Percentiles rank a stretch among this genome's conserved stretches.
Conservation (phyloP, 2,329 filamentous ascomycete species). For the Pseudocercospora cruenta region DNA sequence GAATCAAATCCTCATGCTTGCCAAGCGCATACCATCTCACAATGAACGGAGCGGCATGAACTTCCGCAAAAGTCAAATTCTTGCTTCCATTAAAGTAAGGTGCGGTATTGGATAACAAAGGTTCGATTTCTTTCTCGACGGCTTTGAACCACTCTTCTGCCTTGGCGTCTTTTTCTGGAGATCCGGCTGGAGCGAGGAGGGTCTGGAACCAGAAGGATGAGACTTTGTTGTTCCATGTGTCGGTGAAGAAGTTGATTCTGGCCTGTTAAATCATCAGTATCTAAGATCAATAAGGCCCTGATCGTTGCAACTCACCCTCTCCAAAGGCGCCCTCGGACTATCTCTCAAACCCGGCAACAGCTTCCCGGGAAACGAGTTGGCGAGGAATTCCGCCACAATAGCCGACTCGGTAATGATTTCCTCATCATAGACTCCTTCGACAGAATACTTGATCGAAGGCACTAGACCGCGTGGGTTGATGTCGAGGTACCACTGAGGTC, state of each 20-base stretch:
- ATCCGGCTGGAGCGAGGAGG: constrained; percentile 51
- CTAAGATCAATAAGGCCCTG: background rate
- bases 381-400: constrained; percentile 71
- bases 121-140: constrained; percentile 73
- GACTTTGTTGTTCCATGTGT: constrained; percentile 69
- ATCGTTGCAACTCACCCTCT: background rate
- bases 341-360: constrained; percentile 59
- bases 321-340: constrained; percentile 45
- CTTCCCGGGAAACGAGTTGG: background rate
- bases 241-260: constrained; percentile 71
- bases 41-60: constrained; percentile 68
- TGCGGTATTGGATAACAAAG: constrained; percentile 58
- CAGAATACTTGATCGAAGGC: constrained; percentile 67
- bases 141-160: constrained; percentile 57
- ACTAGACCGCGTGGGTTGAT: constrained; percentile 81
- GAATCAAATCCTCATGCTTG: constrained; percentile 60
- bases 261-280: constrained; percentile 56
- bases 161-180: constrained; percentile 53
- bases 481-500: constrained; percentile 73
- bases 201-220: constrained; percentile 49
- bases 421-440: constrained; percentile 45
- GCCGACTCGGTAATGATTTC: constrained; percentile 74
- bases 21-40: constrained; percentile 61
- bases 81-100: constrained; percentile 53
- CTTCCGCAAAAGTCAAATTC: constrained; percentile 74